These are phyloP conservation scores for Lantana camara DNA, from an alignment of 257 asterid species.

Conservation along the genomic window DNA sequence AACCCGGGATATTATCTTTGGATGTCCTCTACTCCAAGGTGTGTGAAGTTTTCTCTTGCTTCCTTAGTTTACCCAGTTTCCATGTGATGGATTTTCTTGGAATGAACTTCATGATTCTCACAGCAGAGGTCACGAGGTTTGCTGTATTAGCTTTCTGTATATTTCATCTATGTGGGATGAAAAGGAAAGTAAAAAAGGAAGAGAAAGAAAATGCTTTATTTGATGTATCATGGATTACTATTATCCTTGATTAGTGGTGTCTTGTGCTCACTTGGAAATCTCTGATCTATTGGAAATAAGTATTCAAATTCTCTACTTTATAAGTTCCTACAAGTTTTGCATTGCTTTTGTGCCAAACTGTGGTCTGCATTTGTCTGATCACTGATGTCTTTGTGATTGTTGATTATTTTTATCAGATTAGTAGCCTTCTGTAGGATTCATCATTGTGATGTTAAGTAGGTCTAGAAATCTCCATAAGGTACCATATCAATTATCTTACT, in stretches of 20 bases:
- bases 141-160: too few species aligned
- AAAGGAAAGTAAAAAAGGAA: neutral
- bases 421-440: neutral
- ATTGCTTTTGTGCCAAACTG: slow-evolving; percentile 1
- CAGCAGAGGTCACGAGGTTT: neutral
- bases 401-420: neutral
- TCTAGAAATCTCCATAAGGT: neutral
- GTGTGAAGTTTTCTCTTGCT: slow-evolving; percentile 20
- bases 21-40: slow-evolving; percentile 84
- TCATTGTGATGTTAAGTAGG: slow-evolving; percentile 7
- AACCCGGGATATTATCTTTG: slow-evolving; percentile 91
- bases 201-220: neutral
- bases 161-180: too few species aligned
- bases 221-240: neutral
- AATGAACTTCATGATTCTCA: slow-evolving; percentile 4
- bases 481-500: slow-evolving; percentile 11
- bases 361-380: neutral
- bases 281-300: neutral
- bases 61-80: neutral
- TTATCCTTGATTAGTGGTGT: slow-evolving; percentile 1
- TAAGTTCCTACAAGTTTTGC: neutral
- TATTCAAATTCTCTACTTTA: neutral
- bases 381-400: neutral
- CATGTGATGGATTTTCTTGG: neutral
- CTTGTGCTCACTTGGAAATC: slow-evolving; percentile 2